Evolutionary conservation across 148 eudicot species (phyloP).

Genomic region (Heliamphora exappendiculata): DNA sequence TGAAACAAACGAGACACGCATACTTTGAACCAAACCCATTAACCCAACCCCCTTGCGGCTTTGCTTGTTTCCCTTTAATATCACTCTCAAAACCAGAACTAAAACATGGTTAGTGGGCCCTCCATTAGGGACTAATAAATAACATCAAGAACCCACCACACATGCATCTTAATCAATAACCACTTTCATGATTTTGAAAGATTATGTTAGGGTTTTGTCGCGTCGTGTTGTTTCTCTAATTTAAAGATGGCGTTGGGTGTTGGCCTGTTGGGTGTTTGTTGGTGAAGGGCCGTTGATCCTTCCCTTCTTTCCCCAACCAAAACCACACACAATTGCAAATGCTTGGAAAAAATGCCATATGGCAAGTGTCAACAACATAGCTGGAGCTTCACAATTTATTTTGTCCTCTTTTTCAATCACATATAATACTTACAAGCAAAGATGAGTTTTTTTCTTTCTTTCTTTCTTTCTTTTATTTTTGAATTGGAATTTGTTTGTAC

Average conservation of each 20-base stretch:
- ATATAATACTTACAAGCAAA: slow-evolving; percentile 48
- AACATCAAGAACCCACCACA: slow-evolving; percentile 5
- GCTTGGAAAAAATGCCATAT: slow-evolving; percentile 14
- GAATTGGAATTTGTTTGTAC: slow-evolving; percentile 19
- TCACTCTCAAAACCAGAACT: background rate
- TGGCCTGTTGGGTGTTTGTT: slow-evolving; percentile 15
- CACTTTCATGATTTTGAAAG: background rate
- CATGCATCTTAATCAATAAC: slow-evolving; percentile 6
- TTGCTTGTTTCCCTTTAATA: background rate
- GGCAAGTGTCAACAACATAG: slow-evolving; percentile 12
- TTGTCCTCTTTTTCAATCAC: background rate
- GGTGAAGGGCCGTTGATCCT: slow-evolving; percentile 3
- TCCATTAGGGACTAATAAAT: slow-evolving; percentile 9
- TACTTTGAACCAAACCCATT: background rate
- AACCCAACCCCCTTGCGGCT: too few relatives aligned
- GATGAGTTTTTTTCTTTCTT: slow-evolving; percentile 15
- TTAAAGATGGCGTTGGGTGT: slow-evolving; percentile 8
- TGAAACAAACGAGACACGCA: slow-evolving; percentile 10
- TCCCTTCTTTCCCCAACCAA: slow-evolving; percentile 2
- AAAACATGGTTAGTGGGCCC: background rate
- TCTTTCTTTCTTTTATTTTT: slow-evolving; percentile 1
- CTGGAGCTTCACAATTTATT: background rate
- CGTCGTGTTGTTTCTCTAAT: background rate
- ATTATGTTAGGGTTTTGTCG: background rate
- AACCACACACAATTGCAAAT: background rate